Conservation (phyloP, 345 rosid genomes). For the Boechera retrofracta region DNA sequence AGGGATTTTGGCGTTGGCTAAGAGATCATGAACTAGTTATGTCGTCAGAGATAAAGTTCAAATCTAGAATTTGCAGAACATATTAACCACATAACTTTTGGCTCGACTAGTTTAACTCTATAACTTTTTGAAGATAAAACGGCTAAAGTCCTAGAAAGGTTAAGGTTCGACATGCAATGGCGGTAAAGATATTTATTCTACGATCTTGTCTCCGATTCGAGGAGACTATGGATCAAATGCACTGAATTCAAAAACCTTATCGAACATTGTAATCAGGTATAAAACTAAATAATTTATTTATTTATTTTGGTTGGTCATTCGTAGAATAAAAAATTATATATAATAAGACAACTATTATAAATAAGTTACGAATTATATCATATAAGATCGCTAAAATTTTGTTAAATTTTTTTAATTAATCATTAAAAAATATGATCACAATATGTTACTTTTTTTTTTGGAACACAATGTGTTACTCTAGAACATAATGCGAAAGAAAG, state of each 20-base stretch:
- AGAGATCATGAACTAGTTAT: background rate
- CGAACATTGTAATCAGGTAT: background rate
- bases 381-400: background rate
- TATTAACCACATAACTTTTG: background rate
- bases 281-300: background rate
- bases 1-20: slow-evolving; percentile 19
- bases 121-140: background rate
- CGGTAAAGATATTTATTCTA: background rate
- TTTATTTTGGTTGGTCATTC: background rate
- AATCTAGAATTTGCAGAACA: too few relatives aligned
- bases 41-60: too few relatives aligned
- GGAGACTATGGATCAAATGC: background rate
- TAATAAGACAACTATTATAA: background rate
- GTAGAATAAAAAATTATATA: background rate
- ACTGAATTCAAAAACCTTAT: background rate
- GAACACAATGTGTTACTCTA: background rate
- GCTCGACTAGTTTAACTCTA: too few relatives aligned
- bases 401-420: background rate
- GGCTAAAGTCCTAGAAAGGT: background rate
- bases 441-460: background rate
- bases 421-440: slow-evolving; percentile 1
- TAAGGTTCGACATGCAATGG: background rate
- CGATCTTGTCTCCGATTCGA: background rate
- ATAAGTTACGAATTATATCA: background rate
- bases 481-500: background rate